These are phyloP conservation scores for Hygrophorus pudorinus DNA, from an alignment of 768 basidiomycete genomes.

Conservation along the genomic window DNA sequence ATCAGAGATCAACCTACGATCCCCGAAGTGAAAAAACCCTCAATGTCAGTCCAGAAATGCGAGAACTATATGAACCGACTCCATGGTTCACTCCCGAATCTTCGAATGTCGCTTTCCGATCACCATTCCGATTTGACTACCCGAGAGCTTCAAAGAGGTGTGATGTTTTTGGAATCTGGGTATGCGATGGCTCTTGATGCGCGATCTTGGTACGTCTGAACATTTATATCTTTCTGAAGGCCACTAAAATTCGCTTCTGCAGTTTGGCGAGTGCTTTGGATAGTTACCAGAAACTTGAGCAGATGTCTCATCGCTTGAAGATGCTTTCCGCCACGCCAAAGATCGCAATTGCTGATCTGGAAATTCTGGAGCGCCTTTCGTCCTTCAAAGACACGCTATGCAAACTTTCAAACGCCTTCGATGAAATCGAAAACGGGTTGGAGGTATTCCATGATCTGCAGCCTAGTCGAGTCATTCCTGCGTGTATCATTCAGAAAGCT, in stretches of 20 bases:
- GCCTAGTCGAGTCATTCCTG: slow-evolving; percentile 13
- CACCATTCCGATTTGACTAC: slow-evolving; percentile 81
- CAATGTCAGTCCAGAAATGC: slow-evolving; percentile 25
- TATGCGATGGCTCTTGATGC: slow-evolving; percentile 57
- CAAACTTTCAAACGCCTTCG: slow-evolving; percentile 24
- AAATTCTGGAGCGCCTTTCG: slow-evolving; percentile 13
- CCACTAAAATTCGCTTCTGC: slow-evolving; percentile 4
- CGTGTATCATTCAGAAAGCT: slow-evolving; percentile 19
- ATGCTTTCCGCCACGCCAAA: slow-evolving; percentile 12
- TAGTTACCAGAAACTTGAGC: slow-evolving; percentile 17
- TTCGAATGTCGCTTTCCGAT: slow-evolving; percentile 48
- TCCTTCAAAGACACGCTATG: slow-evolving; percentile 19
- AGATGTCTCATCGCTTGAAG: slow-evolving; percentile 20
- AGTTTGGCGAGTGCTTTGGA: slow-evolving; percentile 22
- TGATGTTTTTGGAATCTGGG: slow-evolving; percentile 70
- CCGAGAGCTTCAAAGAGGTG: slow-evolving; percentile 76
- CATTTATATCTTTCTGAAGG: not conserved
- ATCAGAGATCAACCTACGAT: slow-evolving; percentile 52
- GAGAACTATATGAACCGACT: slow-evolving; percentile 62
- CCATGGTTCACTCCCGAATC: slow-evolving; percentile 49
- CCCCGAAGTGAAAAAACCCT: slow-evolving; percentile 13
- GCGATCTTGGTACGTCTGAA: slow-evolving; percentile 43
- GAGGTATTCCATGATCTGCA: slow-evolving; percentile 23
- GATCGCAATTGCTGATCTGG: slow-evolving; percentile 16
- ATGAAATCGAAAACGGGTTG: slow-evolving; percentile 27